Evolutionary conservation across 2,329 filamentous ascomycete species (phyloP), one percentile per base, ranked within the genome.

Genomic region (Fusarium torreyae): DNA sequence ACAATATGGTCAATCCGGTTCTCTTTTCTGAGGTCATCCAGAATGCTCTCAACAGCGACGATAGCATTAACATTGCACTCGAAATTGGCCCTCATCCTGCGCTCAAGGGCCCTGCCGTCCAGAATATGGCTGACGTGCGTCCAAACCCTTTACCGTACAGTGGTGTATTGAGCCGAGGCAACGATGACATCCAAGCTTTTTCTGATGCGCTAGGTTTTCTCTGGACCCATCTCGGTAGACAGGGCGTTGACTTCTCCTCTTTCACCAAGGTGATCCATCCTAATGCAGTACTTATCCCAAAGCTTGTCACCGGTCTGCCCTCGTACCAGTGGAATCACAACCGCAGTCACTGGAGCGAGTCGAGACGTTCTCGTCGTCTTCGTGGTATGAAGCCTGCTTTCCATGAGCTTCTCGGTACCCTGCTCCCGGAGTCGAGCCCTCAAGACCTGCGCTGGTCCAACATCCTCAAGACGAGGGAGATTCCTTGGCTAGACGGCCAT

Each of bases 81-180:
- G 49, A 52, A 11, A 20, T 52, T 4, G 49, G 49, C 22, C 49
- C 49, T 7, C 49, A 52, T 31, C 49, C 49, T 18, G 49, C 49
- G 17, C 49, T 52, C 6, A 42, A 52, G 15, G 49, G 49, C 0
- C 49, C 49, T 3, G 26, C 38, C 7, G 15, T 17, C 10, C 15
- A 42, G 20, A 39, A 13, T 6, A 52, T 52, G 13, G n/a, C 13
- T 20, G 24, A 38, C 8, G 34, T 14, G 15, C 14, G 18, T 9
- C 17, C 24, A 26, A n/a, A 10, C 7, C 44, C 18, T 17, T 26
- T 26, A 8, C 44, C 44, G 18, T 46, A 46, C 26, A 33, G 9
- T 14, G 44, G 44, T 10, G 6, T 34, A 6, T n/a, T 46, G 3
- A 20, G n/a, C 10, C 44, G 44, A 7, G 44, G 44, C 5, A 28